Evolutionary conservation across 441 rosid species (phyloP).

Genomic region (Gossypium schwendimanii): DNA sequence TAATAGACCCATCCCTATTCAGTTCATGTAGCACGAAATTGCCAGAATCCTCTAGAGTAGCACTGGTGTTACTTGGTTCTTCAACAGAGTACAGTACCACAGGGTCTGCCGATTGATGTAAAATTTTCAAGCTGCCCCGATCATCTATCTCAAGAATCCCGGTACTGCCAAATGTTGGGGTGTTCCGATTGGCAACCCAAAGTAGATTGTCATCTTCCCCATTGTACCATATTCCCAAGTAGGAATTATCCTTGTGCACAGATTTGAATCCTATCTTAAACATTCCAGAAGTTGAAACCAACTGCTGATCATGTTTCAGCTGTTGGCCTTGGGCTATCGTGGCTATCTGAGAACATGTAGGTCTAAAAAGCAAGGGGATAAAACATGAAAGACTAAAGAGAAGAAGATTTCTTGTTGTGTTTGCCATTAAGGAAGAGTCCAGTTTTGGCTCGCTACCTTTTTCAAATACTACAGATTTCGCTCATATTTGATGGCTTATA

Average conservation of each 20-base stretch:
- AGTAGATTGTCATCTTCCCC: neutral
- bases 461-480: neutral
- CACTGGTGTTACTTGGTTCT: constrained; percentile 3
- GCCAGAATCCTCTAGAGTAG: neutral
- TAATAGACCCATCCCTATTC: neutral
- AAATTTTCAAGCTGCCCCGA: constrained; percentile 2
- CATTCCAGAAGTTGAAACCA: constrained; percentile 11
- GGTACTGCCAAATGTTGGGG: constrained; percentile 11
- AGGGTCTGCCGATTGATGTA: neutral
- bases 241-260: neutral
- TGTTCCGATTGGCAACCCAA: constrained; percentile 14
- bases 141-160: constrained; percentile 21
- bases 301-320: neutral
- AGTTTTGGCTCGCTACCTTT: neutral
- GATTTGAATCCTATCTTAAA: constrained; percentile 11
- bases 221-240: constrained; percentile 19
- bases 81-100: neutral
- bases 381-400: constrained; percentile 6
- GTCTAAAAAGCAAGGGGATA: neutral
- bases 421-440: neutral
- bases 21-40: constrained; percentile 2
- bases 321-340: neutral
- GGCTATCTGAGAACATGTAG: neutral
- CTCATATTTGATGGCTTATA: neutral
- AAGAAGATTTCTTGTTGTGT: neutral